Conservation (phyloP, 352 stramenopile genomes). For the Phytopythium ostracodes region DNA sequence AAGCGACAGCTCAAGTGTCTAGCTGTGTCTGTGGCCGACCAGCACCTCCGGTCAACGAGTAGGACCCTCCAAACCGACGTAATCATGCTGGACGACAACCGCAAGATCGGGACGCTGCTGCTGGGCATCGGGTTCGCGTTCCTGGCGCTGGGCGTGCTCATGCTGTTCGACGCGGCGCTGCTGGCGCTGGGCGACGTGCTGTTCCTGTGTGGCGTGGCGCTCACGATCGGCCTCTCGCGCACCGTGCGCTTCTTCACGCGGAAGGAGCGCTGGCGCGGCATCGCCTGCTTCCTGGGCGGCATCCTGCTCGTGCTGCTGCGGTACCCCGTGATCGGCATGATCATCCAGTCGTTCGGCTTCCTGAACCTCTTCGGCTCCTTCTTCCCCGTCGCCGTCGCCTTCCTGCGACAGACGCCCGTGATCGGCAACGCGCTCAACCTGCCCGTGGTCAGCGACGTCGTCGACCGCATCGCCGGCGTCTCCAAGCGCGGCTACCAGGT, state of each 20-base stretch:
- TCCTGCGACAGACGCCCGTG: constrained; percentile 90
- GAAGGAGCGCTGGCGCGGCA: constrained; percentile 91
- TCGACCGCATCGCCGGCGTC: constrained; percentile 80
- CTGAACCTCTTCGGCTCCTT: constrained; percentile 96
- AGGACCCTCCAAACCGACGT: background rate
- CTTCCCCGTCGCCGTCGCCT: constrained; percentile 92
- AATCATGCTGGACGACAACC: constrained; percentile 90
- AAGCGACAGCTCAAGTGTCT: background rate
- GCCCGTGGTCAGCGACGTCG: constrained; percentile 74
- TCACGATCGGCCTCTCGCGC: constrained; percentile 92
- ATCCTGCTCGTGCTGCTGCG: constrained; percentile 92
- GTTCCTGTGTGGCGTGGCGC: constrained; percentile 90
- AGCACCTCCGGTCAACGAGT: background rate
- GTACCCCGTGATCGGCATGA: constrained; percentile 92
- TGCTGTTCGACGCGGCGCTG: constrained; percentile 94
- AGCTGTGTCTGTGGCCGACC: background rate
- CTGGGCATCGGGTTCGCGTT: constrained; percentile 91
- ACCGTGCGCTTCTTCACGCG: constrained; percentile 94
- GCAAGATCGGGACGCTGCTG: constrained; percentile 94
- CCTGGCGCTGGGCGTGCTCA: constrained; percentile 91
- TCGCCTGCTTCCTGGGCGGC: constrained; percentile 93
- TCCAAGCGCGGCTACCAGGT: constrained; percentile 87
- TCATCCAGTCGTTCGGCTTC: constrained; percentile 92
- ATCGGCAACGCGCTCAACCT: constrained; percentile 87
- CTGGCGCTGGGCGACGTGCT: constrained; percentile 93